A percentile compares a stretch with the other conserved stretches of the same genome.
phyloP scores from a whole-genome alignment of 148 eudicot species.

The Rhododendron ferrugineum region DNA sequence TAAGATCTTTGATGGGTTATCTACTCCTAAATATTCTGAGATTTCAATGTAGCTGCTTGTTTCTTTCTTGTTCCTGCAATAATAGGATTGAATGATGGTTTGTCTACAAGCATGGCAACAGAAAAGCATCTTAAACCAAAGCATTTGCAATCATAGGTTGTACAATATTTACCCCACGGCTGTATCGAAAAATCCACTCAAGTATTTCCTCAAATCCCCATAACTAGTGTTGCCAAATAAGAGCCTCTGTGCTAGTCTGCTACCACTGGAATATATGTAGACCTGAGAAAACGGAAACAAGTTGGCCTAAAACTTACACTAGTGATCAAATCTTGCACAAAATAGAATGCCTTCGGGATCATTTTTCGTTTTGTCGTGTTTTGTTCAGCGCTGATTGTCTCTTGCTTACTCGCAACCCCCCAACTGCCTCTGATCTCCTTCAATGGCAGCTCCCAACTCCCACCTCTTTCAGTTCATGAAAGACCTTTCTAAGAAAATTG shows the following conservation, averaged over 20 bases:
- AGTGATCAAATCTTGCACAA: neutral
- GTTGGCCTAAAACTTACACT: neutral
- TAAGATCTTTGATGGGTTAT: slow-evolving; percentile 66
- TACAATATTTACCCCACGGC: slow-evolving; percentile 57
- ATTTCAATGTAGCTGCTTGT: slow-evolving; percentile 70
- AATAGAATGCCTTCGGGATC: neutral
- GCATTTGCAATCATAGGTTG: neutral
- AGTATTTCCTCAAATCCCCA: slow-evolving; percentile 79
- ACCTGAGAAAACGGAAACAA: slow-evolving; percentile 40
- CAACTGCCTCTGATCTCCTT: neutral
- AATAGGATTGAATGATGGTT: neutral
- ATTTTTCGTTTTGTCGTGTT: neutral
- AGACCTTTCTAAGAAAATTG: neutral
- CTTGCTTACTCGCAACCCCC: neutral
- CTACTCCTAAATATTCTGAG: slow-evolving; percentile 69
- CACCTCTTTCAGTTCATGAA: neutral
- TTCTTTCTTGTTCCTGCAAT: slow-evolving; percentile 75
- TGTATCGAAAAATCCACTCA: slow-evolving; percentile 83
- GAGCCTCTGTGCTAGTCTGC: slow-evolving; percentile 91
- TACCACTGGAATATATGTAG: slow-evolving; percentile 94
- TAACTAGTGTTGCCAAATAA: slow-evolving; percentile 72
- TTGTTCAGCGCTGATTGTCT: neutral
- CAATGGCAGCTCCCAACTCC: neutral
- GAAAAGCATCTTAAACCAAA: slow-evolving; percentile 12
- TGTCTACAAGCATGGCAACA: neutral